These are phyloP conservation scores for Calvatia gigantea DNA, from an alignment of 768 basidiomycete genomes.

Conservation along the genomic window DNA sequence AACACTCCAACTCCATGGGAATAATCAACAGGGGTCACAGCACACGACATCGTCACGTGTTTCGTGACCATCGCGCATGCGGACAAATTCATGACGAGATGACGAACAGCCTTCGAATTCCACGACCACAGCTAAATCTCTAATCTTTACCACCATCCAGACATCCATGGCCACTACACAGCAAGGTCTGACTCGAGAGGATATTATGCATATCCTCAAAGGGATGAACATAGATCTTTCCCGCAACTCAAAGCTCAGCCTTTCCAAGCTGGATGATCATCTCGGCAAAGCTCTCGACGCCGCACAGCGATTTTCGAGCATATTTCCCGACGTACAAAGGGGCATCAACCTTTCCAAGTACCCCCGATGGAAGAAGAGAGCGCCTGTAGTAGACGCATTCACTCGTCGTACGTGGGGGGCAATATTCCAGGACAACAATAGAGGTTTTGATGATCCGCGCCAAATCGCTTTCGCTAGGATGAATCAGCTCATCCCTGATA, in stretches of 20 bases:
- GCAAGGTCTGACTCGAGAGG: constrained; percentile 19
- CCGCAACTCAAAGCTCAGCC: constrained; percentile 25
- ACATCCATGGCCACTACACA: constrained; percentile 3
- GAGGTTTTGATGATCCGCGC: constrained; percentile 8
- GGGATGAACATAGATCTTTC: constrained; percentile 28
- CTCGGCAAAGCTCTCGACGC: constrained; percentile 23
- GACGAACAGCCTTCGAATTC: neutral
- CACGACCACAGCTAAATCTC: constrained; percentile 1
- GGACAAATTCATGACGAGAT: neutral
- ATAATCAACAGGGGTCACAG: neutral
- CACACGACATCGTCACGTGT: neutral
- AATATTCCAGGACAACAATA: constrained; percentile 10
- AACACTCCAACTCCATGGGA: neutral
- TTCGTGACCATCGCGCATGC: neutral
- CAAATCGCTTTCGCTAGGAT: constrained; percentile 11
- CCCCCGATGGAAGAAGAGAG: constrained; percentile 5
- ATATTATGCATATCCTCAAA: constrained; percentile 22
- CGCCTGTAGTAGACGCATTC: constrained; percentile 8
- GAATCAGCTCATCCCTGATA: constrained; percentile 9
- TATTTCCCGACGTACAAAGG: constrained; percentile 13
- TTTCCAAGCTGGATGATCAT: constrained; percentile 21
- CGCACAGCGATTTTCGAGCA: constrained; percentile 21
- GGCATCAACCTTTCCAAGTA: constrained; percentile 5
- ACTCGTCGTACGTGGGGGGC: constrained; percentile 11
- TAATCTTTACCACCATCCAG: constrained; percentile 22